These are phyloP conservation scores for Litchi chinensis DNA, from an alignment of 345 rosid species.

Conservation along the genomic window DNA sequence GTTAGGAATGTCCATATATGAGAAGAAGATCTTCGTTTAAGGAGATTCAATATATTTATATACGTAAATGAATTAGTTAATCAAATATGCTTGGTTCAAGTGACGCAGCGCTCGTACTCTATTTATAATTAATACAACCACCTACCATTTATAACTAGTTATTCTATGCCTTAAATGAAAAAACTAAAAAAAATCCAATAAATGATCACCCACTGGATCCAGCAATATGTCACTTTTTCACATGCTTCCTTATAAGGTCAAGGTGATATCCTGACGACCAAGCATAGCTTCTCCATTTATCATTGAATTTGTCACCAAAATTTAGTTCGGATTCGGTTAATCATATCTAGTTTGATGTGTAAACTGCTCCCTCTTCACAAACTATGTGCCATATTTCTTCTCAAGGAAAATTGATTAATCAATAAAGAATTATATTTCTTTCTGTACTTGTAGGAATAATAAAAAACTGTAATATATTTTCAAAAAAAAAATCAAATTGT, in stretches of 20 bases:
- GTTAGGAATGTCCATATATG: not conserved
- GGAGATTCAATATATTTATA: not conserved
- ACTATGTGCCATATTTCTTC: not conserved
- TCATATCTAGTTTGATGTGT: not conserved
- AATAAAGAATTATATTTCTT: conserved; percentile 1
- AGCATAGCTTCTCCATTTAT: not conserved
- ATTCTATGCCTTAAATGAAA: conserved; percentile 3
- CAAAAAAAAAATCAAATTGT: no score
- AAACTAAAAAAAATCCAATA: not conserved
- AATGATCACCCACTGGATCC: not conserved
- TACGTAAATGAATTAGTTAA: not conserved
- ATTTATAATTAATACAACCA: not conserved
- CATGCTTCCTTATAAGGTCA: conserved; percentile 2
- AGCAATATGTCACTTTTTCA: conserved; percentile 13
- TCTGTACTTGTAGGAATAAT: not conserved
- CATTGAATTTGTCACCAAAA: not conserved
- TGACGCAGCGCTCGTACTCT: not conserved
- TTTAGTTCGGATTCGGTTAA: not conserved
- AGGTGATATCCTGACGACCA: not conserved
- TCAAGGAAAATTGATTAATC: not conserved
- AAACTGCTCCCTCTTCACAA: not conserved
- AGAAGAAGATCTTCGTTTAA: conserved; percentile 8
- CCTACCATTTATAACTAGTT: not conserved
- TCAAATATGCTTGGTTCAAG: not conserved
- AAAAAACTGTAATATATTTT: no score